Evolutionary conservation across 139 green algal genomes (phyloP).

Genomic region (Mesotaenium endlicherianum): DNA sequence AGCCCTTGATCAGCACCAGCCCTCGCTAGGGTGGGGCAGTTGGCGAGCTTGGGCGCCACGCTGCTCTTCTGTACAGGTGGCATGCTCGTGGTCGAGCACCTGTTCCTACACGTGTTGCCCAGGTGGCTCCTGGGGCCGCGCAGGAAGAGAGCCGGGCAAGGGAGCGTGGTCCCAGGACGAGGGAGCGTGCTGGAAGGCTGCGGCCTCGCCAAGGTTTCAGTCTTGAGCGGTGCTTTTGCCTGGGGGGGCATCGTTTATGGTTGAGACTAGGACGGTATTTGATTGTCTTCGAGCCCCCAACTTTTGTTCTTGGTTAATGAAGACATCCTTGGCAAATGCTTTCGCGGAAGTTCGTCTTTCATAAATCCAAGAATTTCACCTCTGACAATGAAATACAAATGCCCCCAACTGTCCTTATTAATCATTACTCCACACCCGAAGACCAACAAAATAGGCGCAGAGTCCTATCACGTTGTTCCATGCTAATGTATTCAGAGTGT

Average conservation of each 20-base stretch:
- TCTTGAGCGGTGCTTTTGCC: too few relatives aligned
- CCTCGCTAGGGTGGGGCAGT: too few relatives aligned
- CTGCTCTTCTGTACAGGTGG: too few relatives aligned
- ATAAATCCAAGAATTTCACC: conserved; percentile 99
- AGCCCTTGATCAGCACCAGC: too few relatives aligned
- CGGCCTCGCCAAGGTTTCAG: too few relatives aligned
- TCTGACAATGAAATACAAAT: conserved; percentile 99
- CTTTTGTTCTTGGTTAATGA: conserved; percentile 99
- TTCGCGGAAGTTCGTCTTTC: conserved; percentile 99
- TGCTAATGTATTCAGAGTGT: conserved; percentile 97
- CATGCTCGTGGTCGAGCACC: too few relatives aligned
- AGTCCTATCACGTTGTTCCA: conserved; percentile 99
- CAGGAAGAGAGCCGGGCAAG: too few relatives aligned
- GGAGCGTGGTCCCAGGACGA: too few relatives aligned
- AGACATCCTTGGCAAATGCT: conserved; percentile 99
- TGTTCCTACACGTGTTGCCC: too few relatives aligned
- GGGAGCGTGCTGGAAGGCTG: too few relatives aligned
- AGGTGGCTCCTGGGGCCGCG: too few relatives aligned
- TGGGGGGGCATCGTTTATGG: conserved; percentile 99
- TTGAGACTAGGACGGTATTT: conserved; percentile 99
- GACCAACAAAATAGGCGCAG: conserved; percentile 94
- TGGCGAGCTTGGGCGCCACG: too few relatives aligned
- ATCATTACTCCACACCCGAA: conserved; percentile 98
- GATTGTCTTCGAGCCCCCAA: conserved; percentile 99
- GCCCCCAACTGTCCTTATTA: conserved; percentile 99